phyloP scores from a whole-genome alignment of 768 basidiomycete genomes.

The Russula olivacea region DNA sequence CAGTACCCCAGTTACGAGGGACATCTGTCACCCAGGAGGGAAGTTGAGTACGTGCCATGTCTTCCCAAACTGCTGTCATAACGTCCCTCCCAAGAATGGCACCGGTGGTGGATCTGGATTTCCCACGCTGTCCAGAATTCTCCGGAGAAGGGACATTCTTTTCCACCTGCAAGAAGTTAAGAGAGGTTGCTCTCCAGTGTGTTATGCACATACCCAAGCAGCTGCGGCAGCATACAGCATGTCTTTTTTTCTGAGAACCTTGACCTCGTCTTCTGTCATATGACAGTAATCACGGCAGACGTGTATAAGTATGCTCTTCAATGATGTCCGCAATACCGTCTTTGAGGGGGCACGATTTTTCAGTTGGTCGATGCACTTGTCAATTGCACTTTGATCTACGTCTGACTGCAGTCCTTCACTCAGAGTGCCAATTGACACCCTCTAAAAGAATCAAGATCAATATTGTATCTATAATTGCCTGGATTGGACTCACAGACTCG shows the following conservation, averaged over 20 bases:
- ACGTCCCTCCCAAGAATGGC: constrained; percentile 31
- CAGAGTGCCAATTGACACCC: background rate
- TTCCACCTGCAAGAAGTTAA: background rate
- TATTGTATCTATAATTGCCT: background rate
- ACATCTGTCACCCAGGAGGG: constrained; percentile 33
- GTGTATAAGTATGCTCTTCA: background rate
- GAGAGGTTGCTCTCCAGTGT: too few species aligned
- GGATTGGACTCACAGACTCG: background rate
- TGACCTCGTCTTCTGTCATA: too few species aligned
- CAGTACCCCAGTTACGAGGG: constrained; percentile 33
- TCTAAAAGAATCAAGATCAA: background rate
- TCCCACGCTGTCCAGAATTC: background rate
- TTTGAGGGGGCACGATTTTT: background rate
- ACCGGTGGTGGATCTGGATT: background rate
- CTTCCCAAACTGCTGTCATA: constrained; percentile 30
- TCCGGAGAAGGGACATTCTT: background rate
- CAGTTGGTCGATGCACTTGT: background rate
- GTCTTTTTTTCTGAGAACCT: background rate
- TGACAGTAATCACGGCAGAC: background rate
- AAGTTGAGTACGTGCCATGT: constrained; percentile 31
- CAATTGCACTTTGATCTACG: background rate
- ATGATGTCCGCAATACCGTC: background rate
- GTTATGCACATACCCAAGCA: background rate
- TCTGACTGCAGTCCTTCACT: too few species aligned
- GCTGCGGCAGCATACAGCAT: background rate